Evolutionary conservation across 169 alveolate genomes (phyloP).

Genomic region (Babesia sp.): DNA sequence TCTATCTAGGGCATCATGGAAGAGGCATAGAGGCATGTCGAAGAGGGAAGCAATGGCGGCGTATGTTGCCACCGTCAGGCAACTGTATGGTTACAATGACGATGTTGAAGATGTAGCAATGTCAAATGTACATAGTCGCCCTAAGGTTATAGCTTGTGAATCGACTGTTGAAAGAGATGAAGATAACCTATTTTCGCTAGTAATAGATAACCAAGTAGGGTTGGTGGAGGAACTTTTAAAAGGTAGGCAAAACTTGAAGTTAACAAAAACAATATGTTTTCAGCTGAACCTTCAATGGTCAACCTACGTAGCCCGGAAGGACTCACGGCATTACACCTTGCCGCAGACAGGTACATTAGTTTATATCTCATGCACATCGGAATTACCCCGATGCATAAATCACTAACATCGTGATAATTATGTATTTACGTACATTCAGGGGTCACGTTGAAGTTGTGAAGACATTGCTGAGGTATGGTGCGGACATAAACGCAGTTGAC

Average conservation of each 20-base stretch:
- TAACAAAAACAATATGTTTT: background rate
- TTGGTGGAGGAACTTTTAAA: background rate
- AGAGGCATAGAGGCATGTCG: conserved; percentile 43
- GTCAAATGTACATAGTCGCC: background rate
- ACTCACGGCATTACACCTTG: conserved; percentile 53
- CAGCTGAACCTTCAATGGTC: conserved; percentile 41
- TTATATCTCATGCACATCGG: too few relatives aligned
- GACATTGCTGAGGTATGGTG: conserved; percentile 19
- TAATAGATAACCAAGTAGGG: background rate
- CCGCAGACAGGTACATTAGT: conserved; percentile 45
- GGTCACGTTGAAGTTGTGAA: conserved; percentile 10
- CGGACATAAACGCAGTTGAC: conserved; percentile 56
- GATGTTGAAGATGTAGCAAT: background rate
- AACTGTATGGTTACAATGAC: background rate
- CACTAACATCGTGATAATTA: background rate
- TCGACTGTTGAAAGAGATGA: background rate
- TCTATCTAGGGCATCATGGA: conserved; percentile 33
- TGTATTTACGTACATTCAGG: background rate
- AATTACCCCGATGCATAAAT: too few relatives aligned
- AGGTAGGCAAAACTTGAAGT: background rate
- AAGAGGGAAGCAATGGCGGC: conserved; percentile 38
- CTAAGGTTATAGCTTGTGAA: background rate
- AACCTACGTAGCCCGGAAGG: conserved; percentile 38
- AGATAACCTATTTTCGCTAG: conserved; percentile 27
- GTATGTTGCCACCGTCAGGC: conserved; percentile 31